Conservation (phyloP, 2,329 filamentous ascomycete genomes). For the Pestalotiopsis sp. region DNA sequence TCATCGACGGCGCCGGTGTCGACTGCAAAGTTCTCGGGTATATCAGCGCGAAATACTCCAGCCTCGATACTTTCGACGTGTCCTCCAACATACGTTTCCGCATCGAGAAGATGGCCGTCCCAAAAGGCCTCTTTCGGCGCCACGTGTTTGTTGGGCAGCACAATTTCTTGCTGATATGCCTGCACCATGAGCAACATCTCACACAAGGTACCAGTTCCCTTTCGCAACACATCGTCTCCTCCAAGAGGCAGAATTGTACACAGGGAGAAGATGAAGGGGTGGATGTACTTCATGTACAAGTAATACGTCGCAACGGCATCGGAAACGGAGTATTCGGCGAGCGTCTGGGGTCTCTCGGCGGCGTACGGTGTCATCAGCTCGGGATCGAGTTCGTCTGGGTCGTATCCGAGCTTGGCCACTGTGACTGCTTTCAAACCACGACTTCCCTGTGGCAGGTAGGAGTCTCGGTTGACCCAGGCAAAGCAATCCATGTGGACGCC, state of each 20-base stretch:
- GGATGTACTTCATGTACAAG: slow-evolving; percentile 99
- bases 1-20: slow-evolving; percentile 89
- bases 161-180: slow-evolving; percentile 87
- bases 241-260: slow-evolving; percentile 95
- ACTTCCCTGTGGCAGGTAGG: slow-evolving; percentile 95
- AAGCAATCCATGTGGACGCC: slow-evolving; percentile 99
- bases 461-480: slow-evolving; percentile 98
- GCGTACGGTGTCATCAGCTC: slow-evolving; percentile 96
- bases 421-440: slow-evolving; percentile 97
- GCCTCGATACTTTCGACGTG: slow-evolving; percentile 99
- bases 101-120: slow-evolving; percentile 94
- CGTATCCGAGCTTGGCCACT: slow-evolving; percentile 95
- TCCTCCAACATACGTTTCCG: slow-evolving; percentile 96
- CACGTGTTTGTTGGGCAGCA: slow-evolving; percentile 94
- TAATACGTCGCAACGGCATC: slow-evolving; percentile 99
- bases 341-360: slow-evolving; percentile 83
- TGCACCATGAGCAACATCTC: slow-evolving; percentile 99
- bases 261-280: slow-evolving; percentile 97
- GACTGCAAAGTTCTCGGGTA: slow-evolving; percentile 91
- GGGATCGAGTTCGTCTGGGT: slow-evolving; percentile 95
- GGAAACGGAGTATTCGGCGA: slow-evolving; percentile 97
- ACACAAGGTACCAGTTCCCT: slow-evolving; percentile 97
- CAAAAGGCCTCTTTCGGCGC: slow-evolving; percentile 91
- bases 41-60: slow-evolving; percentile 93
- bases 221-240: slow-evolving; percentile 88